A percentile compares a stretch with the other conserved stretches of the same genome.
Conservation (phyloP, 192 early-diverging fungal genomes). For the Umbelopsis vinacea region DNA sequence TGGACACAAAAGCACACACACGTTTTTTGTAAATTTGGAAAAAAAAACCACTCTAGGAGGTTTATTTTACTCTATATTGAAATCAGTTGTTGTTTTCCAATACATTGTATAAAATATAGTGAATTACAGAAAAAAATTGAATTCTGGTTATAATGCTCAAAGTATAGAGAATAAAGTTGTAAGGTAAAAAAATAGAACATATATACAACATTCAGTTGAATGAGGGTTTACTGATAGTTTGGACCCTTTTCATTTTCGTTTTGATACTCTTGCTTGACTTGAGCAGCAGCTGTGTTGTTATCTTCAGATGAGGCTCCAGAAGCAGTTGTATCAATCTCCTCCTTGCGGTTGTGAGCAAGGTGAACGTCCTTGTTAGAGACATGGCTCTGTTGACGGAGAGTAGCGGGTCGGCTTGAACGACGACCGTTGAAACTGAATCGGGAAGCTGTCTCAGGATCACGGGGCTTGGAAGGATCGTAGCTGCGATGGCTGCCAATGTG, state of each 20-base stretch:
- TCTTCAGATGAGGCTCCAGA: constrained; percentile 22
- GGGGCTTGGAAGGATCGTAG: constrained; percentile 32
- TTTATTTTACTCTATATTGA: background rate
- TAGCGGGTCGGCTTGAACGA: constrained; percentile 26
- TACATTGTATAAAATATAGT: background rate
- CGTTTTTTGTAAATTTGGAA: too few species aligned
- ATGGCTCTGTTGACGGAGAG: constrained; percentile 31
- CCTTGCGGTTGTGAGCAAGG: constrained; percentile 26
- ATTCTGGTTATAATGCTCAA: background rate
- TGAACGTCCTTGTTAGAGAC: constrained; percentile 25
- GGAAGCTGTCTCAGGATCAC: constrained; percentile 33
- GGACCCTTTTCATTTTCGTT: constrained; percentile 29
- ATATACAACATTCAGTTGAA: constrained; percentile 11
- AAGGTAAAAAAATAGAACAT: background rate
- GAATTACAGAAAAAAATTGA: background rate
- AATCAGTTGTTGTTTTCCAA: background rate
- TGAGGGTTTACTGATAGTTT: constrained; percentile 31
- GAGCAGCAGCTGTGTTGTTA: constrained; percentile 29
- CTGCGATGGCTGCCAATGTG: constrained; percentile 32
- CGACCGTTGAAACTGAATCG: constrained; percentile 27
- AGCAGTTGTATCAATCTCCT: constrained; percentile 20
- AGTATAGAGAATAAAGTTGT: constrained; percentile 7
- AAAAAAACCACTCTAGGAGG: background rate
- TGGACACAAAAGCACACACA: background rate
- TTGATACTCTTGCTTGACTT: constrained; percentile 31